Evolutionary conservation across 2,329 filamentous ascomycete genomes (phyloP), one percentile per base, ranked within the genome.

Genomic region (Colletotrichum lini): DNA sequence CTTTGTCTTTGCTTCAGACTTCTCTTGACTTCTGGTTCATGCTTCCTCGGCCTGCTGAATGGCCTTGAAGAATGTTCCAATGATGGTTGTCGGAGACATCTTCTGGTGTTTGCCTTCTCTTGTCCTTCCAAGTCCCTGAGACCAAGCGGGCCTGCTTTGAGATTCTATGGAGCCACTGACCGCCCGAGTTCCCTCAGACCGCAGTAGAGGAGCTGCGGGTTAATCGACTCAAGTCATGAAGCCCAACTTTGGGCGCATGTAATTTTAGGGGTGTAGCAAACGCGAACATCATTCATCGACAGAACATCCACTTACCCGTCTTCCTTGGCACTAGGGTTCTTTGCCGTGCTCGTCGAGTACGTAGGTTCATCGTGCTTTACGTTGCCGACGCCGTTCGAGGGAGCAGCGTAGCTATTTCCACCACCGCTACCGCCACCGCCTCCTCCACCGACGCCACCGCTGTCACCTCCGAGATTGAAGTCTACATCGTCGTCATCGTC

Each of bases 261-360:
- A 47, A 45, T n/a, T 21, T 38, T 26, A 26, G 45, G 58, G 49
- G 50, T 69, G 38, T 56, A 69, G 35, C 45, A 72, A 64, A 30
- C 54, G 21, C 58, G 50, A 62, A 52, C 40, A 26, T 65, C 62
- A 73, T 63, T 38, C 47, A 61, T 45, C 44, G 74, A 77, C 72
- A 66, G 74, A 75, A 74, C 69, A 74, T 77, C 71, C 76, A 90
- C 93, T 94, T 91, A 95, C 93, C 93, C 93, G 80, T 96, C 93
- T 88, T 96, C 93, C 83, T 95, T 95, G 73, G 95, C 93, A 72
- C 91, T 92, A 73, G 93, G 90, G 72, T 88, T 90, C 74, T 85
- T 83, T 30, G 77, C 75, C 10, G 75, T 73, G 67, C 79, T 77
- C 38, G 75, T 80, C 9, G 75, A 72, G 40, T 79, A 77, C 18